Conservation (phyloP, 768 basidiomycete genomes). For the Calocera viscosa region DNA sequence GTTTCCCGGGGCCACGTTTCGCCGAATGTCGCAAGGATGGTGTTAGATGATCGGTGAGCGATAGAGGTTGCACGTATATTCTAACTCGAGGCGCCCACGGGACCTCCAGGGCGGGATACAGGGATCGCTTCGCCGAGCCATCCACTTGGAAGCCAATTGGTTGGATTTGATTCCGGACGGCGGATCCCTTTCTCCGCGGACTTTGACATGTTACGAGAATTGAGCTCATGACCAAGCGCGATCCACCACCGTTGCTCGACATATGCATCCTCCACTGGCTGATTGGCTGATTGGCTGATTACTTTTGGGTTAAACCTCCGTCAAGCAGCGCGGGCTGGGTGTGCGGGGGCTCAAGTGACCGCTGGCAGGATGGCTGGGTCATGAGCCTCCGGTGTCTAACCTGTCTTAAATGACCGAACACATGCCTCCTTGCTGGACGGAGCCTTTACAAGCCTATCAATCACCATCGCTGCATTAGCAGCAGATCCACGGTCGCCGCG, state of each 20-base stretch:
- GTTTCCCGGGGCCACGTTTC: background rate
- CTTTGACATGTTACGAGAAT: background rate
- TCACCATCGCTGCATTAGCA: constrained; percentile 4
- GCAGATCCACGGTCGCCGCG: constrained; percentile 7
- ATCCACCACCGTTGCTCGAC: background rate
- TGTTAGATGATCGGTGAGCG: background rate
- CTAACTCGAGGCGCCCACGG: background rate
- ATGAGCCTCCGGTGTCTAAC: background rate
- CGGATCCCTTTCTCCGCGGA: constrained; percentile 5
- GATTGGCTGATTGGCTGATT: background rate
- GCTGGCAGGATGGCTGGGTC: background rate
- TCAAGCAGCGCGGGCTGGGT: background rate
- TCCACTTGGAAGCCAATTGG: no score
- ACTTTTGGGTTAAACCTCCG: background rate
- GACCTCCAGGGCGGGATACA: background rate
- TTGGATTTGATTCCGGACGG: background rate
- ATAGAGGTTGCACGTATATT: background rate
- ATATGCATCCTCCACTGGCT: background rate
- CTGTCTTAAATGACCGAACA: constrained; percentile 7
- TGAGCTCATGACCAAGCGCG: background rate
- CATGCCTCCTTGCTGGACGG: constrained; percentile 1
- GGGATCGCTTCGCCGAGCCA: background rate
- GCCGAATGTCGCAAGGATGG: constrained; percentile 7
- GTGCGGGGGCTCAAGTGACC: background rate
- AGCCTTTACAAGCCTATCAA: constrained; percentile 1